Conservation (phyloP, 1,284 basidiomycete genomes). For the Vanrija sp. region DNA sequence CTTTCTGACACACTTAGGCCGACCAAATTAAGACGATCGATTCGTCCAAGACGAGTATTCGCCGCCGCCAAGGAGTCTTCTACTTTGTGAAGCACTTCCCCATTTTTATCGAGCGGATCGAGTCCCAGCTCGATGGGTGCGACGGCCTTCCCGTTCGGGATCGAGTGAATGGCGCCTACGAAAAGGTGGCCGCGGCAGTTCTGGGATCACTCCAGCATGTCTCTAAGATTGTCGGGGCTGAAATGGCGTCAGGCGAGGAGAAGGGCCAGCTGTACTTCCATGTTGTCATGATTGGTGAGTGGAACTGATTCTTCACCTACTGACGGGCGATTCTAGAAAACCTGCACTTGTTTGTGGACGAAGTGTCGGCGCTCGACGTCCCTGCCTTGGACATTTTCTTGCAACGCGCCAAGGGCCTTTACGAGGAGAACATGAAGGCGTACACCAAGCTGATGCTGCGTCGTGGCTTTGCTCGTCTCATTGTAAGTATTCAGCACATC, state of each 20-base stretch:
- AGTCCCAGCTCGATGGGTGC: constrained; percentile 75
- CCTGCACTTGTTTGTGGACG: constrained; percentile 87
- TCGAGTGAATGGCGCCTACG: constrained; percentile 78
- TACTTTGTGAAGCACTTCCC: constrained; percentile 93
- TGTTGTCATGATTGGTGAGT: constrained; percentile 86
- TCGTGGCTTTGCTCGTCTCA: constrained; percentile 78
- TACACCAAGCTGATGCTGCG: constrained; percentile 86
- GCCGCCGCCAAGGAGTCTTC: constrained; percentile 84
- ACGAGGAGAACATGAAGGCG: constrained; percentile 77
- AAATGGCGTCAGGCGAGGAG: constrained; percentile 66
- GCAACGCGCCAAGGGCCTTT: constrained; percentile 72
- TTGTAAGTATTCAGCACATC: constrained; percentile 57
- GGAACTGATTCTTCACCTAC: background rate
- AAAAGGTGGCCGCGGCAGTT: constrained; percentile 80
- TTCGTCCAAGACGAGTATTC: constrained; percentile 66
- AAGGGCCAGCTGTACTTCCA: constrained; percentile 96
- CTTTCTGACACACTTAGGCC: constrained; percentile 52
- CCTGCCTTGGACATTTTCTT: constrained; percentile 64
- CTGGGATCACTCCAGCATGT: constrained; percentile 91
- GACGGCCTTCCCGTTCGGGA: constrained; percentile 73
- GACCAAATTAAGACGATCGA: constrained; percentile 89
- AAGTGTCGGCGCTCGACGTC: constrained; percentile 62
- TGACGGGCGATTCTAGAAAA: constrained; percentile 62
- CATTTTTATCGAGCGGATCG: constrained; percentile 76
- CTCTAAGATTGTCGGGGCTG: constrained; percentile 78